These are phyloP conservation scores for Intubia oerlemansii DNA, from an alignment of 2,329 filamentous ascomycete species.

Conservation along the genomic window DNA sequence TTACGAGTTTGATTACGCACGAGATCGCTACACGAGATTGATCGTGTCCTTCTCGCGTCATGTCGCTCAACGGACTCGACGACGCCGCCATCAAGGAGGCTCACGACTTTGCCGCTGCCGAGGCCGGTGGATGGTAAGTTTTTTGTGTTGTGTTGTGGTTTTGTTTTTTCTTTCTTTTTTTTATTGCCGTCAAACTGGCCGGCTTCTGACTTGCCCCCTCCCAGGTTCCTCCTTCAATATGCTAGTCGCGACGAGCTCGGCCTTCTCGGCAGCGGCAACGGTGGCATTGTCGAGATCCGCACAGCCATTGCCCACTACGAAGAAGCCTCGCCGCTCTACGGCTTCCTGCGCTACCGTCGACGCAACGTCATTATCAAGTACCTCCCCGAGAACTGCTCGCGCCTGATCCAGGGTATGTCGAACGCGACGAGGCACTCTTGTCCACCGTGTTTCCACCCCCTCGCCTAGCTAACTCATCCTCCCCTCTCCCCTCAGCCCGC, in stretches of 20 bases:
- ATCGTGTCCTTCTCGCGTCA: no score
- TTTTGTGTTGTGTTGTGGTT: no score
- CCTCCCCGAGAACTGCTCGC: slow-evolving; percentile 73
- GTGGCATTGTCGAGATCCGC: slow-evolving; percentile 69
- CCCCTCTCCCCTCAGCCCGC: slow-evolving; percentile 46
- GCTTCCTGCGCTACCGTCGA: slow-evolving; percentile 73
- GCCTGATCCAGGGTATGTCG: slow-evolving; percentile 72
- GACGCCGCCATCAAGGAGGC: slow-evolving; percentile 61
- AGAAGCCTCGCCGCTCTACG: slow-evolving; percentile 75
- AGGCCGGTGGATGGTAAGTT: slow-evolving; percentile 83
- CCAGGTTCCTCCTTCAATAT: slow-evolving; percentile 89
- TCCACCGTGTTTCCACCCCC: no score
- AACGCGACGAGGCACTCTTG: background rate
- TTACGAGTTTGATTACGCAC: no score
- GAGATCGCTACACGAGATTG: no score
- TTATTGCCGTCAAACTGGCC: background rate
- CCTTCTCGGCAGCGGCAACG: slow-evolving; percentile 52
- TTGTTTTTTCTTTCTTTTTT: no score
- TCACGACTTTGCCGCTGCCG: slow-evolving; percentile 55
- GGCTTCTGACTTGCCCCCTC: background rate
- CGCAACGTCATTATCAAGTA: slow-evolving; percentile 86
- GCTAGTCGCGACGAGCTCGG: slow-evolving; percentile 71
- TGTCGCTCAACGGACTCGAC: slow-evolving; percentile 96
- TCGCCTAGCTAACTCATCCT: background rate
- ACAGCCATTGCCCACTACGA: slow-evolving; percentile 57